phyloP scores from a whole-genome alignment of 2,329 filamentous ascomycete genomes.

The Pseudogymnoascus sp. region DNA sequence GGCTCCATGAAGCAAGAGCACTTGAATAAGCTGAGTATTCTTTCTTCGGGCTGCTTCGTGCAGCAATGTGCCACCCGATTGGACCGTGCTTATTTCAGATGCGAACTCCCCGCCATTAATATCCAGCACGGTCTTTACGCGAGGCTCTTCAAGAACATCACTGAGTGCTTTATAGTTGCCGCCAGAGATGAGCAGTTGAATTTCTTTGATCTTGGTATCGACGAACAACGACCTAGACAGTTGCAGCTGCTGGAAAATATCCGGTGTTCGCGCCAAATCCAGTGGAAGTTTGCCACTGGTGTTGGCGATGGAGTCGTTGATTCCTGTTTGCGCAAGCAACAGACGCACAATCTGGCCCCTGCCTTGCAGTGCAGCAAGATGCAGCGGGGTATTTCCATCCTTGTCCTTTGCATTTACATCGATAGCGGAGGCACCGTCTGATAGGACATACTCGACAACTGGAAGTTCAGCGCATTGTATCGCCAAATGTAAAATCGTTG shows the following conservation, averaged over 20 bases:
- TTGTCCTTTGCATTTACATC: conserved; percentile 87
- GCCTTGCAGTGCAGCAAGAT: conserved; percentile 77
- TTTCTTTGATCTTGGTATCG: conserved; percentile 73
- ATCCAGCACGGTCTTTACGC: conserved; percentile 79
- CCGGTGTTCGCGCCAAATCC: conserved; percentile 81
- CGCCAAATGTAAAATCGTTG: conserved; percentile 83
- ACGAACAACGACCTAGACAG: conserved; percentile 83
- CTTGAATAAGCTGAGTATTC: conserved; percentile 79
- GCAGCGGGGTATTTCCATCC: conserved; percentile 89
- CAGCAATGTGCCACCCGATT: conserved; percentile 81
- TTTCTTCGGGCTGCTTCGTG: conserved; percentile 88
- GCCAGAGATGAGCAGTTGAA: conserved; percentile 67
- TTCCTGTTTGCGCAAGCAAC: conserved; percentile 69
- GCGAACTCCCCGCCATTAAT: conserved; percentile 87
- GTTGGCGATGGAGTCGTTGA: conserved; percentile 86
- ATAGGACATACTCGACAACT: conserved; percentile 91
- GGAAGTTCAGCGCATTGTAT: conserved; percentile 91
- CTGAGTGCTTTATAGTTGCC: conserved; percentile 73
- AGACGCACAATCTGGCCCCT: conserved; percentile 72
- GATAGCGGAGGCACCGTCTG: conserved; percentile 55
- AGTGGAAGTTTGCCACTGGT: conserved; percentile 76
- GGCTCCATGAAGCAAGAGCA: conserved; percentile 85
- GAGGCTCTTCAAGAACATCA: conserved; percentile 71
- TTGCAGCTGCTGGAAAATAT: conserved; percentile 93
- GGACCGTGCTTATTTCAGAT: conserved; percentile 66